These are phyloP conservation scores for Nicotiana tomentosiformis DNA, from an alignment of 257 asterid species.

Conservation along the genomic window DNA sequence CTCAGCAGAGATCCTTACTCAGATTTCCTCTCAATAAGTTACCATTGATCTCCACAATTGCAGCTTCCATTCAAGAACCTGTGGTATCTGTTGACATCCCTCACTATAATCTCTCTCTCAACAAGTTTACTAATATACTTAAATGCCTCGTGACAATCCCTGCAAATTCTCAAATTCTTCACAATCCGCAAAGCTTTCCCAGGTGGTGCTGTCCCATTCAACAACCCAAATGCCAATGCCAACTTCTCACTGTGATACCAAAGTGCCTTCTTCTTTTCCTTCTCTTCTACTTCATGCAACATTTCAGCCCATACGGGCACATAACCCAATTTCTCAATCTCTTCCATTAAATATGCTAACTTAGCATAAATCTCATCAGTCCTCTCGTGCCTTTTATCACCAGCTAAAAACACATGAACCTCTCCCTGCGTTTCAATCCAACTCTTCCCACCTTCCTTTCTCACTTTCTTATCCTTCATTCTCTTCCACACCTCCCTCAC, in stretches of 20 bases:
- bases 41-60: constrained; percentile 48
- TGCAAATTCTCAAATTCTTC: constrained; percentile 67
- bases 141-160: constrained; percentile 64
- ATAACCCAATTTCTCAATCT: constrained; percentile 60
- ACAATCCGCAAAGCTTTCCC: constrained; percentile 66
- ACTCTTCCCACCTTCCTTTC: constrained; percentile 66
- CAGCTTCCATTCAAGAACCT: constrained; percentile 61
- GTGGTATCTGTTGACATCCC: constrained; percentile 70
- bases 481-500: constrained; percentile 48
- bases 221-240: constrained; percentile 65
- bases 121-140: constrained; percentile 50
- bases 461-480: constrained; percentile 59
- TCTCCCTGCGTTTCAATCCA: constrained; percentile 65
- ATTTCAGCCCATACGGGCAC: constrained; percentile 41
- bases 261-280: constrained; percentile 46
- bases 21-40: not conserved
- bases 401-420: constrained; percentile 58
- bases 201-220: constrained; percentile 51
- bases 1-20: not conserved
- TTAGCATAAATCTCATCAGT: constrained; percentile 51
- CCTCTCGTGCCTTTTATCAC: constrained; percentile 51
- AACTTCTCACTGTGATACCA: constrained; percentile 65
- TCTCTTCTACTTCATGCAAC: constrained; percentile 42
- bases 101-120: constrained; percentile 58
- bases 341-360: constrained; percentile 44